Evolutionary conservation across 257 asterid genomes (phyloP), one percentile per base, ranked within the genome.

Genomic region (Solanum phureja): DNA sequence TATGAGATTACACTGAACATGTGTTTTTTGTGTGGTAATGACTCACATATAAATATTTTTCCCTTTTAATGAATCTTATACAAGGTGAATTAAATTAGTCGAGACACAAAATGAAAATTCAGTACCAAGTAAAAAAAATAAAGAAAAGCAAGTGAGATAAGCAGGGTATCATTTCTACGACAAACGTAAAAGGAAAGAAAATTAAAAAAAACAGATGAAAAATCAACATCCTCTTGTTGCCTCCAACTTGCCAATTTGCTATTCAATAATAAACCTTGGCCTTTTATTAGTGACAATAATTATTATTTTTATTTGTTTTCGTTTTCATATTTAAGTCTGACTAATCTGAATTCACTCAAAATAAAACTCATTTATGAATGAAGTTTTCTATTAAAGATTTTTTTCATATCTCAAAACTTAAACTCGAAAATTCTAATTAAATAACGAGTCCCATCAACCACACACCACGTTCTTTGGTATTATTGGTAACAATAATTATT

Each of bases 41-140:
- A 23, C 19, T 68, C 21, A 0, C 19, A 27, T 12, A 27, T 27
- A 3, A 68, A 24, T 66, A 11, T 64, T 11, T 64, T 24, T 10
- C 0, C 7, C 0, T 27, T 66, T 66, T 66, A 24, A 66, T 27
- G 4, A 27, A 27, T 66, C 4, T 66, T 66, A 27, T 66, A 2
- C 1, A 0, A 27, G 7, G 1, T 29, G 0, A 27, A 68, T 29
- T 7, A 7, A 6, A 68, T 68, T 68, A 29, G 2, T 29, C 11
- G 0, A 0, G 2, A 12, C 0, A 66, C 0, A 66, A 24, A 66
- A 66, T 66, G 1, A 24, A 13, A 27, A 27, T 29, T 13, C 5
- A 7, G 4, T 68, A 29, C 6, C 5, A 68, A 68, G 1, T 31
- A 31, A 31, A 16, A 29, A 13, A 71, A 71, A 33, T 13, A 29